Evolutionary conservation across 2,329 filamentous ascomycete species (phyloP), one percentile per base, ranked within the genome.

Genomic region (Hypoxylon sp.): DNA sequence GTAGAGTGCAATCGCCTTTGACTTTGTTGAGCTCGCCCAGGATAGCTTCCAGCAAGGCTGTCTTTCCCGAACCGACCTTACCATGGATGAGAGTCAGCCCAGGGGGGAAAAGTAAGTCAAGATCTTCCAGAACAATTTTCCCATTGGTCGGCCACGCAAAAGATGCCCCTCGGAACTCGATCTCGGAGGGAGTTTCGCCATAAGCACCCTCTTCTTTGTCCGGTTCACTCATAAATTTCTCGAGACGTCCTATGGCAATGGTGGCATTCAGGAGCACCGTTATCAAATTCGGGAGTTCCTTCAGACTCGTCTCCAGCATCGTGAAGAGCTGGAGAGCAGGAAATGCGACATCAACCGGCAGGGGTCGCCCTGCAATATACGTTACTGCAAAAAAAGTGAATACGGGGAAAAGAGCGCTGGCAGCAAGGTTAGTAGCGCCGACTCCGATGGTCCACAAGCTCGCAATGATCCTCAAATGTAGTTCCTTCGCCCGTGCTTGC

Each of bases 151-250:
- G 93, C 90, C 93, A 97, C 0, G 90, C 86, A 74, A 96, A 96
- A 0, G 88, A 89, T 3, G 91, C 92, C 26, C 87, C 79, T 2
- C 83, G 80, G 48, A 96, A 81, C 40, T 84, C 77, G 18, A 90
- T 80, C 14, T 84, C 79, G 16, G 79, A 72, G 1, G 68, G 68
- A 0, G 76, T 46, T 2, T 82, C 78, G 7, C 75, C 75, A 3
- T 78, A 72, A 3, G 81, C 79, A 2, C 77, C 76, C 26, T 85
- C 82, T 28, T 87, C 85, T 70, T 93, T 93, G 72, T 97, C 88
- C 0, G 92, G 92, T 76, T 97, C 93, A 0, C 83, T 81, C 92
- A 97, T 96, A 79, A 96, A 97, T 20, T 87, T 85, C 72, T 97
- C 91, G 18, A 97, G 93, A 69, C 93, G 89, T 7, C 86, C 87